Conservation (phyloP, 2,329 filamentous ascomycete species). For the Monosporascus ibericus region DNA sequence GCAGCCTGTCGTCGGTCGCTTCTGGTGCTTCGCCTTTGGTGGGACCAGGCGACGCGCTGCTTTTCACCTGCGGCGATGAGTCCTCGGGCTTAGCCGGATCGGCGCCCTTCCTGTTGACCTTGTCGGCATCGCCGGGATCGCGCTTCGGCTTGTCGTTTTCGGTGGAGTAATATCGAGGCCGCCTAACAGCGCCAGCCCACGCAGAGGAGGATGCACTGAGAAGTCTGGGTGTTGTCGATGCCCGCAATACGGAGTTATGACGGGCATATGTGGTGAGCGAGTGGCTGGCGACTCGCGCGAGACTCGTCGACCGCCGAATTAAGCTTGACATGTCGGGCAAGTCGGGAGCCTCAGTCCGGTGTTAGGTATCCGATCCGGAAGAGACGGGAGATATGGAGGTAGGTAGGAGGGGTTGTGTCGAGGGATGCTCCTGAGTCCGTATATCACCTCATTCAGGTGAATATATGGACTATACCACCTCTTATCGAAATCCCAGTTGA, state of each 20-base stretch:
- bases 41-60: constrained; percentile 22
- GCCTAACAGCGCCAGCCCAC: constrained; percentile 13
- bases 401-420: not conserved
- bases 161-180: constrained; percentile 19
- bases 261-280: constrained; percentile 18
- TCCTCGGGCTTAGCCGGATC: constrained; percentile 2
- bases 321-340: constrained; percentile 27
- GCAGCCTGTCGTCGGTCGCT: constrained; percentile 6
- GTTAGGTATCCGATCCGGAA: constrained; percentile 5
- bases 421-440: not conserved
- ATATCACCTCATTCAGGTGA: no score
- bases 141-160: constrained; percentile 14
- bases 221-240: constrained; percentile 8
- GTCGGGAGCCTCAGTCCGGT: constrained; percentile 8
- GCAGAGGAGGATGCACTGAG: constrained; percentile 17
- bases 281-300: constrained; percentile 19
- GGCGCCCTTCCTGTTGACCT: constrained; percentile 2
- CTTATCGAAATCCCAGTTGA: no score
- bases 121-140: constrained; percentile 1
- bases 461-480: no score
- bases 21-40: constrained; percentile 14
- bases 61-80: constrained; percentile 20
- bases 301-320: constrained; percentile 23
- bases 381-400: constrained; percentile 8
- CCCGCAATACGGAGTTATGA: constrained; percentile 13